phyloP scores from a whole-genome alignment of 306 rosid species.

The peach (Prunus persica) region Prunus_persica_NCBIv2 NC_034015.1:17250501-17251000 shows the following conservation, averaged over 20 bases:
- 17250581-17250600: neutral
- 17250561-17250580: neutral
- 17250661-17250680: neutral
- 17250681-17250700: neutral
- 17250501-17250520: conserved; percentile 67
- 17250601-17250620: neutral
- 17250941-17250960: neutral
- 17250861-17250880: conserved; percentile 88
- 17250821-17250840: conserved; percentile 58
- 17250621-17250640: neutral
- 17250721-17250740: neutral
- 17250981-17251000: neutral
- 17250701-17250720: neutral
- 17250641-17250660: neutral
- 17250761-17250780: too few relatives aligned
- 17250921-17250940: too few relatives aligned
- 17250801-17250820: conserved; percentile 9
- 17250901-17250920: neutral
- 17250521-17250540: conserved; percentile 80
- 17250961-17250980: neutral
- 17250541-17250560: conserved; percentile 56
- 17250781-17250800: neutral
- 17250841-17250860: conserved; percentile 78
- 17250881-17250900: conserved; percentile 43
- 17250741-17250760: neutral